A percentile compares a stretch with the other conserved stretches of the same genome.
phyloP scores from a whole-genome alignment of 345 rosid genomes.

The Cochlearia excelsa region DNA sequence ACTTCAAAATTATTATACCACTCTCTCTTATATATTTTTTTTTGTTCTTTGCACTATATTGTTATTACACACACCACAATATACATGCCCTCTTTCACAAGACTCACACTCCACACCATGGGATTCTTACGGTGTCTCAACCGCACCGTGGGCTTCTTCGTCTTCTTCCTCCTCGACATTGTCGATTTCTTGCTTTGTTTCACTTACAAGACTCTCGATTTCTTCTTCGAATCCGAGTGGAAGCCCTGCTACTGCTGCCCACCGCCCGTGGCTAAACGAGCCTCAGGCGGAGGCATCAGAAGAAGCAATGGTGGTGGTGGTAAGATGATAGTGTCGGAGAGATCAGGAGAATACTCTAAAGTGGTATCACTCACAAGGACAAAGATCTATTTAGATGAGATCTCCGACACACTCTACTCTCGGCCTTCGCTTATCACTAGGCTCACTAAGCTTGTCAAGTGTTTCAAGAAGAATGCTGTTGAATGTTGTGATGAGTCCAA shows the following conservation, averaged over 20 bases:
- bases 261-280: constrained; percentile 32
- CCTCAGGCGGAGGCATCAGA: constrained; percentile 29
- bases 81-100: constrained; percentile 25
- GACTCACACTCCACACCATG: constrained; percentile 34
- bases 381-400: constrained; percentile 75
- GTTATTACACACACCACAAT: constrained; percentile 3
- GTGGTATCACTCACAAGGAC: constrained; percentile 65
- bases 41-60: constrained; percentile 5
- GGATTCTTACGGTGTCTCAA: constrained; percentile 39
- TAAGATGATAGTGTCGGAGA: constrained; percentile 75
- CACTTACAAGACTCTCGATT: constrained; percentile 36
- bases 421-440: constrained; percentile 58
- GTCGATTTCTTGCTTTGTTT: constrained; percentile 41
- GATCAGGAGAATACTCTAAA: constrained; percentile 60
- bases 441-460: constrained; percentile 52
- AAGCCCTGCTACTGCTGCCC: constrained; percentile 40
- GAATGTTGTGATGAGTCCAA: constrained; percentile 40
- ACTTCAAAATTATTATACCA: background rate
- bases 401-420: constrained; percentile 82
- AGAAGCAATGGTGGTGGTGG: constrained; percentile 12
- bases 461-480: constrained; percentile 36
- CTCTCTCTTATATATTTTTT: constrained; percentile 22
- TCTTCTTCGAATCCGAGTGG: constrained; percentile 42
- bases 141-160: constrained; percentile 36
- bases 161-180: constrained; percentile 39